Conservation (phyloP, 371 early-diverging fungal species). For the Choanephora cucurbitarum region DNA sequence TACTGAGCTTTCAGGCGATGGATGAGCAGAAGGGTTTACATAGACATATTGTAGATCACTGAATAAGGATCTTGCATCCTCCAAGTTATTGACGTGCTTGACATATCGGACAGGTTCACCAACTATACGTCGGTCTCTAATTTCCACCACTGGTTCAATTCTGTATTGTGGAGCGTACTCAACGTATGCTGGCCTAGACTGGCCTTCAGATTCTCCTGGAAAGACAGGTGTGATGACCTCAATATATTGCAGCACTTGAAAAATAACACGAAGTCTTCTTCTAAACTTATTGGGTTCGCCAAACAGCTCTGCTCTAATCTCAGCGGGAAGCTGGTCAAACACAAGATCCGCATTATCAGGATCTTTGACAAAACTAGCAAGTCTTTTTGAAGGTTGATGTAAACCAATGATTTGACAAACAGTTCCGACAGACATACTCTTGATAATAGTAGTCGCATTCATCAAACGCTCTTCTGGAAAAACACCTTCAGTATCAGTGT, state of each 20-base stretch:
- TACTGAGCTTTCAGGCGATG: not conserved
- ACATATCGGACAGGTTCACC: not conserved
- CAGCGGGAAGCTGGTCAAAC: conserved; percentile 15
- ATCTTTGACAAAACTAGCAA: conserved; percentile 17
- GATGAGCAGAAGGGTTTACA: not conserved
- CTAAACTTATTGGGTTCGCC: conserved; percentile 19
- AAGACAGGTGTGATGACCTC: conserved; percentile 1
- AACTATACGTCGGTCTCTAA: not conserved
- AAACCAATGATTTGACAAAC: conserved; percentile 28
- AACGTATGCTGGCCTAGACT: not conserved
- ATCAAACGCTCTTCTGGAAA: conserved; percentile 18
- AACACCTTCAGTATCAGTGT: conserved; percentile 10
- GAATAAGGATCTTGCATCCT: not conserved
- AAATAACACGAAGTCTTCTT: conserved; percentile 11
- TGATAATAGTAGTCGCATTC: conserved; percentile 9
- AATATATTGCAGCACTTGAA: conserved; percentile 11
- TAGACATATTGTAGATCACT: not conserved
- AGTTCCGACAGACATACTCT: conserved; percentile 1
- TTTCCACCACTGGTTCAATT: not conserved
- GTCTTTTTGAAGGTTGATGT: not conserved
- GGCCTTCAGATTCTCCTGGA: not conserved
- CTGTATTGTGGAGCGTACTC: not conserved
- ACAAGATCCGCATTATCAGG: conserved; percentile 4
- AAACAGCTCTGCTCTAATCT: conserved; percentile 6
- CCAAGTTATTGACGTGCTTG: not conserved